Percentiles rank a stretch among this genome's conserved stretches.
These are phyloP conservation scores for Salisapilia sapeloensis DNA, from an alignment of 352 stramenopile genomes.

Conservation along the genomic window DNA sequence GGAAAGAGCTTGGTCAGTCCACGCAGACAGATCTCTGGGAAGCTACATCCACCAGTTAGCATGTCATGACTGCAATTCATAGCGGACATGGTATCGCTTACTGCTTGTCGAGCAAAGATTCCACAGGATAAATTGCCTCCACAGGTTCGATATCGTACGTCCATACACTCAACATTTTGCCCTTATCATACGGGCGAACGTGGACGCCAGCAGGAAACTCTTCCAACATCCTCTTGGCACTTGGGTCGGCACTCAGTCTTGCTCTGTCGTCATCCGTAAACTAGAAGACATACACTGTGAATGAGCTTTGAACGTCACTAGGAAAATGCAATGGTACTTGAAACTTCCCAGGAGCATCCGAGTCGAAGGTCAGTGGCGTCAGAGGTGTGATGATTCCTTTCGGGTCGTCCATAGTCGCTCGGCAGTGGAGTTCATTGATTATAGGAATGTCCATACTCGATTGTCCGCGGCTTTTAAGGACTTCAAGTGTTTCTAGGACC, in stretches of 20 bases:
- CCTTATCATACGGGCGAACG: conserved; percentile 34
- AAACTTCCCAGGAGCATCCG: conserved; percentile 41
- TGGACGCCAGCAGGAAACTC: conserved; percentile 22
- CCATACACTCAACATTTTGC: conserved; percentile 62
- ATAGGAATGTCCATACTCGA: conserved; percentile 41
- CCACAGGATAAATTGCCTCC: conserved; percentile 34
- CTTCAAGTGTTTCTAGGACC: conserved; percentile 38
- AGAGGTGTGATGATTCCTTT: conserved; percentile 24
- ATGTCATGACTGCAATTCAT: conserved; percentile 1
- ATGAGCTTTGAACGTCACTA: neutral
- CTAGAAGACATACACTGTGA: too few species aligned
- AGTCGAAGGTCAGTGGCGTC: conserved; percentile 58
- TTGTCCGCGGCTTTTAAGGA: conserved; percentile 31
- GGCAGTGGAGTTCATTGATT: conserved; percentile 59
- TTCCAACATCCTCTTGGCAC: neutral
- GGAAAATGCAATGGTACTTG: conserved; percentile 8
- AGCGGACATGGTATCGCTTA: conserved; percentile 4
- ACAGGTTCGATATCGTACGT: conserved; percentile 60
- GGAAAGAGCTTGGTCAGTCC: conserved; percentile 39
- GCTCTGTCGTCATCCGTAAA: neutral
- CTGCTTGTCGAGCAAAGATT: conserved; percentile 38
- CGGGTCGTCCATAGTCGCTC: conserved; percentile 46
- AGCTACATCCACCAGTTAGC: conserved; percentile 11
- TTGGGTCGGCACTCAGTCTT: neutral
- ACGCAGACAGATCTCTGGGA: conserved; percentile 46